phyloP scores from a whole-genome alignment of 495 filamentous ascomycete species.

The Xylaria bambusicola region DNA sequence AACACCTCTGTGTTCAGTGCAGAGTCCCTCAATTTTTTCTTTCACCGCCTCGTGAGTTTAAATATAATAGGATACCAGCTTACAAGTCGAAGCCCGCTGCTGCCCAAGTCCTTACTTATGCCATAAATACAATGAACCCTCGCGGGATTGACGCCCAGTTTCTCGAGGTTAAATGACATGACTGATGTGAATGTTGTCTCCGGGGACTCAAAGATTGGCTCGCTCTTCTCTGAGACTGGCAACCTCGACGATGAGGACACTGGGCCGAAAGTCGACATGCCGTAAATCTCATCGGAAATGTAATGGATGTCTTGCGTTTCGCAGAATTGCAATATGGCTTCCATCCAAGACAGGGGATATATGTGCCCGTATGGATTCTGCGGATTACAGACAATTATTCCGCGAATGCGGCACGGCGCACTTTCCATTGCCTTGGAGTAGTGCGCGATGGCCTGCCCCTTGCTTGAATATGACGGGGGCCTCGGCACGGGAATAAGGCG shows the following conservation, averaged over 20 bases:
- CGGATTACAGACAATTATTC: background rate
- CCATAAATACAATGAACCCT: constrained; percentile 9
- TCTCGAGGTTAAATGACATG: background rate
- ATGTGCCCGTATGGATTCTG: constrained; percentile 5
- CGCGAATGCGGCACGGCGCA: constrained; percentile 1
- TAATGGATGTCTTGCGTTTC: background rate
- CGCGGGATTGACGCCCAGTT: constrained; percentile 4
- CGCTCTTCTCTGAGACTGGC: background rate
- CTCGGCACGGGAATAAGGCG: background rate
- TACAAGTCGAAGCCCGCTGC: constrained; percentile 8
- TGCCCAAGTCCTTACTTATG: constrained; percentile 3
- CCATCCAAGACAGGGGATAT: background rate
- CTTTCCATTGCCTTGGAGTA: constrained; percentile 5
- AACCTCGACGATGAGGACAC: background rate
- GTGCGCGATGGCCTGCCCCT: background rate
- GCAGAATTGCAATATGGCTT: constrained; percentile 5
- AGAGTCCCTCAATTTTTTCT: too few species aligned
- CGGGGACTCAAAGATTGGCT: constrained; percentile 1
- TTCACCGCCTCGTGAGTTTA: too few species aligned
- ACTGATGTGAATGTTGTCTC: constrained; percentile 5
- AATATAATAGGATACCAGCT: too few species aligned
- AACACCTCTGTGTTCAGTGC: too few species aligned
- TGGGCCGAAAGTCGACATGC: constrained; percentile 6
- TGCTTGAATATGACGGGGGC: background rate
- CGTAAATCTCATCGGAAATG: constrained; percentile 12